A percentile compares a stretch with the other conserved stretches of the same genome.
phyloP scores from a whole-genome alignment of 2,329 filamentous ascomycete genomes.

The Neofusicoccum kwambonambiense region DNA sequence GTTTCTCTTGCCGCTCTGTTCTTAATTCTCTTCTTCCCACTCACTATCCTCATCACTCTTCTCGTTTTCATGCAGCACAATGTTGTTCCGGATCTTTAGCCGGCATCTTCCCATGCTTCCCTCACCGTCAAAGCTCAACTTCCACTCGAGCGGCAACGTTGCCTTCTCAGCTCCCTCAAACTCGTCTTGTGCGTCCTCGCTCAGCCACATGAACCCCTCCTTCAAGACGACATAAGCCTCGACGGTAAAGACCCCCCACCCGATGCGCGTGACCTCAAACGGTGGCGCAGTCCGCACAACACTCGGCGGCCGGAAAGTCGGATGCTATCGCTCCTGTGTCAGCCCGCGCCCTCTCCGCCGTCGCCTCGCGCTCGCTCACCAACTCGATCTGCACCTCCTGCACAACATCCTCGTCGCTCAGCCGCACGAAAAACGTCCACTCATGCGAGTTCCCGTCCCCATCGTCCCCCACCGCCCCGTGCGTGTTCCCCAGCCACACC shows the following conservation, averaged over 20 bases:
- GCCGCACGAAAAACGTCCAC: constrained; percentile 49
- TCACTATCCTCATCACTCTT: constrained; percentile 20
- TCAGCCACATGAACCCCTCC: constrained; percentile 45
- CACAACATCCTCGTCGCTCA: constrained; percentile 45
- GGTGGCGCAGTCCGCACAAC: constrained; percentile 37
- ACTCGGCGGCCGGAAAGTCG: constrained; percentile 41
- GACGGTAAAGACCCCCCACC: constrained; percentile 47
- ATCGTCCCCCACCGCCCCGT: constrained; percentile 28
- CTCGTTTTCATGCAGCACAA: constrained; percentile 27
- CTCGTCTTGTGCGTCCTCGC: constrained; percentile 35
- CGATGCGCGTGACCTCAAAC: constrained; percentile 41
- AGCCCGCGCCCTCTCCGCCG: not conserved
- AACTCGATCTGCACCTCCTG: constrained; percentile 43
- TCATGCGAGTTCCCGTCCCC: constrained; percentile 40
- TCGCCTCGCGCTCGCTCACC: not conserved
- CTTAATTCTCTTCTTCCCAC: not conserved
- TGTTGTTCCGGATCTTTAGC: constrained; percentile 40
- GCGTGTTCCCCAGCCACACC: constrained; percentile 46
- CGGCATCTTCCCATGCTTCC: constrained; percentile 42
- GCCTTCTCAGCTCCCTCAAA: constrained; percentile 33
- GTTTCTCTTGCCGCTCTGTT: not conserved
- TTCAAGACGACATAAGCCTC: constrained; percentile 42
- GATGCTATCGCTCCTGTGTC: constrained; percentile 32
- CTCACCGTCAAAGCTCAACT: constrained; percentile 39
- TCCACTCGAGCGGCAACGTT: constrained; percentile 42